Percentiles rank a stretch among this genome's conserved stretches.
Conservation (phyloP, 2,329 filamentous ascomycete genomes). For the Dactylellina drechsleri region DNA sequence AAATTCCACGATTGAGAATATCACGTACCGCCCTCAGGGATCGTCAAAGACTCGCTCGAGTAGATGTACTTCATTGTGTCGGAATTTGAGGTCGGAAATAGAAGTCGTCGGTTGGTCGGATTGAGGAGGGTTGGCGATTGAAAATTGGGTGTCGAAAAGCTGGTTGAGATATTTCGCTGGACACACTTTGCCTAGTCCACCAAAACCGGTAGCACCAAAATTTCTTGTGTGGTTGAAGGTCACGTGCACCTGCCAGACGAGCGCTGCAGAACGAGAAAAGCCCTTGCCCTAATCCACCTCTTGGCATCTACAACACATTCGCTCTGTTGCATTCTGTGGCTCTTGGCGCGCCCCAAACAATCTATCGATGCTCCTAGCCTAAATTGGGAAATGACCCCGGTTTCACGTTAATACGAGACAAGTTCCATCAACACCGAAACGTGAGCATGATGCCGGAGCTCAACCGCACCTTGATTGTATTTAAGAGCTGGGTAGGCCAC, state of each 20-base stretch:
- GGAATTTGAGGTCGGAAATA: constrained; percentile 31
- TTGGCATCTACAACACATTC: constrained; percentile 15
- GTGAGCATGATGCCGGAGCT: too few relatives aligned
- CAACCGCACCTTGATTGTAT: too few relatives aligned
- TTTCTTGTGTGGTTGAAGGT: constrained; percentile 33
- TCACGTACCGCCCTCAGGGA: constrained; percentile 94
- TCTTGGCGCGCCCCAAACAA: too few relatives aligned
- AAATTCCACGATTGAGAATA: constrained; percentile 57
- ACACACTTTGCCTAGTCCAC: constrained; percentile 15
- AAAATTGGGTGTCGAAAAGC: constrained; percentile 30
- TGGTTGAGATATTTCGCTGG: constrained; percentile 50
- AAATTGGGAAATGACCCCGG: too few relatives aligned
- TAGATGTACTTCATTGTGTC: constrained; percentile 95
- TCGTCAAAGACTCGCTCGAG: constrained; percentile 92
- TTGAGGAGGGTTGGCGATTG: constrained; percentile 46
- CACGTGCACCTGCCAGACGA: constrained; percentile 28
- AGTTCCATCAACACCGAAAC: too few relatives aligned
- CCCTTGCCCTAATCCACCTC: constrained; percentile 51
- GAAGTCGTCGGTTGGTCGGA: constrained; percentile 16
- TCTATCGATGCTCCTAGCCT: too few relatives aligned
- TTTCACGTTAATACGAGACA: too few relatives aligned
- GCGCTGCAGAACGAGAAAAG: constrained; percentile 23
- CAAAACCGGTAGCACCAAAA: constrained; percentile 49
- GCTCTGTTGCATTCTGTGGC: background rate
- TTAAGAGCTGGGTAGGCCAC: too few relatives aligned